These are phyloP conservation scores for Avicennia marina DNA, from an alignment of 257 asterid genomes.

Conservation along the genomic window DNA sequence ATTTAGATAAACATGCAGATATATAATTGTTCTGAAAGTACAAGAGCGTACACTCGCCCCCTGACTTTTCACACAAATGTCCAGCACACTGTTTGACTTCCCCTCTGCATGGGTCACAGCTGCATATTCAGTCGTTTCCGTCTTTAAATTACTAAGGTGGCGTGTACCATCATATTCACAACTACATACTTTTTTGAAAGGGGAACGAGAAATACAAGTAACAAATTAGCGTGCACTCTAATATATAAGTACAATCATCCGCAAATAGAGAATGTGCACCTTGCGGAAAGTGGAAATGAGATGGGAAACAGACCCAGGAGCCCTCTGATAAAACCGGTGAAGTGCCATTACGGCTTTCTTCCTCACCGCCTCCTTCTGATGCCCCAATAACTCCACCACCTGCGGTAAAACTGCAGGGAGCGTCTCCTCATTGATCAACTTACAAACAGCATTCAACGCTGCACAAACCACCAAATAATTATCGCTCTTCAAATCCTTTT, in stretches of 20 bases:
- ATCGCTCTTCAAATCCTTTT: slow-evolving; percentile 94
- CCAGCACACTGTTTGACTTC: too few species aligned
- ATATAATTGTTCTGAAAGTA: not conserved
- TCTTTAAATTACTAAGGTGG: slow-evolving; percentile 12
- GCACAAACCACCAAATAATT: slow-evolving; percentile 83
- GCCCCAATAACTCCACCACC: slow-evolving; percentile 80
- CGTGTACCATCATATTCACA: not conserved
- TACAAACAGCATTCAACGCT: slow-evolving; percentile 85
- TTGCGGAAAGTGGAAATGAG: slow-evolving; percentile 79
- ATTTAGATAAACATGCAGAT: not conserved
- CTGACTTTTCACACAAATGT: too few species aligned
- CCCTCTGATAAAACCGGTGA: slow-evolving; percentile 75
- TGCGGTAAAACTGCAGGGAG: slow-evolving; percentile 93
- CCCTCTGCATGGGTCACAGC: too few species aligned
- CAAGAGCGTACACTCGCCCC: not conserved
- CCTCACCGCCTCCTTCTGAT: slow-evolving; percentile 90
- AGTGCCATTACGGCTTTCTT: slow-evolving; percentile 98
- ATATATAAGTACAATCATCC: not conserved
- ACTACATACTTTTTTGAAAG: too few species aligned
- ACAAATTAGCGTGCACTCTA: not conserved
- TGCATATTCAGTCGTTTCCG: not conserved
- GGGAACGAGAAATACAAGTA: slow-evolving; percentile 1
- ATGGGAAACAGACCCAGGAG: slow-evolving; percentile 84
- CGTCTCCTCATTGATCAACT: slow-evolving; percentile 94
- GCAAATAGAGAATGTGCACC: slow-evolving; percentile 40